These are phyloP conservation scores for Gonium pectorale DNA, from an alignment of 139 green algal species.

Conservation along the genomic window DNA sequence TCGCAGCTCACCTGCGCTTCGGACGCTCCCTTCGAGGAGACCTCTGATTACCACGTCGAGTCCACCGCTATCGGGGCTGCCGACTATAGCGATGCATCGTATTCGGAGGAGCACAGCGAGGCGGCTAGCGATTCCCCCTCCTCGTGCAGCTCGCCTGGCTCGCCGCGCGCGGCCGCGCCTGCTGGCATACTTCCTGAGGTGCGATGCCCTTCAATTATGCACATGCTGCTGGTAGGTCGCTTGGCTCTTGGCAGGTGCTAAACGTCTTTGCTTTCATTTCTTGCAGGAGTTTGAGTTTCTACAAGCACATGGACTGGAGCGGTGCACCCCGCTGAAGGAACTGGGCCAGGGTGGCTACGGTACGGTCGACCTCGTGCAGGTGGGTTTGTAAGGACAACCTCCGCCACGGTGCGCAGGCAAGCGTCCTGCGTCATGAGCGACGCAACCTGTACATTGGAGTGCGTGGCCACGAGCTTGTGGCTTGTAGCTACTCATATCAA, in stretches of 20 bases:
- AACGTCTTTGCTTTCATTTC: background rate
- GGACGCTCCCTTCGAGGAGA: constrained; percentile 21
- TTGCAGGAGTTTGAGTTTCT: constrained; percentile 34
- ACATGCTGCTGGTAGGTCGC: too few relatives aligned
- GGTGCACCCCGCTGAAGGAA: constrained; percentile 18
- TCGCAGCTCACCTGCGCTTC: constrained; percentile 8
- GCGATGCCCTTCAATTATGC: too few relatives aligned
- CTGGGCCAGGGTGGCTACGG: constrained; percentile 34
- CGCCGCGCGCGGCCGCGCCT: background rate
- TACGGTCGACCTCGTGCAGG: constrained; percentile 34
- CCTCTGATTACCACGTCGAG: constrained; percentile 4
- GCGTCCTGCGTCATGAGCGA: too few relatives aligned
- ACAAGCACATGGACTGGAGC: constrained; percentile 3
- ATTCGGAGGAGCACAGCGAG: constrained; percentile 2
- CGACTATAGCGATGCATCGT: constrained; percentile 13
- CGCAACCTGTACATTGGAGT: too few relatives aligned
- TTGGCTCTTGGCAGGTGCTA: too few relatives aligned
- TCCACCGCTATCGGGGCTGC: background rate
- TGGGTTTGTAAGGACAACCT: background rate
- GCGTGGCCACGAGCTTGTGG: too few relatives aligned
- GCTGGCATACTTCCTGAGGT: too few relatives aligned
- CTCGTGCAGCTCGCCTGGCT: background rate
- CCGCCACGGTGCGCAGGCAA: too few relatives aligned
- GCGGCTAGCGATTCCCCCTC: background rate
- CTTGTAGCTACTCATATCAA: too few relatives aligned